Evolutionary conservation across 2,329 filamentous ascomycete genomes (phyloP).

Genomic region (Cytospora chrysosperma): DNA sequence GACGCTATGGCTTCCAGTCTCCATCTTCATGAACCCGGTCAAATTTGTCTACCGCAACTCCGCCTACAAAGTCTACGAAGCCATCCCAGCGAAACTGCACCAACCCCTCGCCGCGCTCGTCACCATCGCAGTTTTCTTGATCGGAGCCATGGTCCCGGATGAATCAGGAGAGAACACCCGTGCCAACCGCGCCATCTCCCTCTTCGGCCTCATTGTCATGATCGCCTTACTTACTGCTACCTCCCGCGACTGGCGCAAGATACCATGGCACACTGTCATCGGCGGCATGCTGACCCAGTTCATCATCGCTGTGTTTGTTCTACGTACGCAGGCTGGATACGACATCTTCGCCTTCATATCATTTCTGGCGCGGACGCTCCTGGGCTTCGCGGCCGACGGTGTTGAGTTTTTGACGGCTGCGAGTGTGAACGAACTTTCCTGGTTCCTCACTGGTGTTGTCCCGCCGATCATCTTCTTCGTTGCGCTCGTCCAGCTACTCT

Average conservation of each 20-base stretch:
- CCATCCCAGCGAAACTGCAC: conserved; percentile 67
- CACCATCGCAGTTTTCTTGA: conserved; percentile 69
- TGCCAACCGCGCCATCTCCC: conserved; percentile 74
- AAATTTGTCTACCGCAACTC: conserved; percentile 67
- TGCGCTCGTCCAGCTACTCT: conserved; percentile 82
- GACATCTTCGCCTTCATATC: conserved; percentile 93
- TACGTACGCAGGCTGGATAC: conserved; percentile 76
- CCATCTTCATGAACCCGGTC: conserved; percentile 64
- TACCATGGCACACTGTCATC: conserved; percentile 79
- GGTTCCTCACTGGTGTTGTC: conserved; percentile 78
- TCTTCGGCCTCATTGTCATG: conserved; percentile 75
- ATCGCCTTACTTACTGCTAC: conserved; percentile 66
- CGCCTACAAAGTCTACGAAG: conserved; percentile 54
- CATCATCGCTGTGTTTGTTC: conserved; percentile 82
- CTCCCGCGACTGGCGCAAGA: conserved; percentile 63
- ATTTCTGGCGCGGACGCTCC: conserved; percentile 66
- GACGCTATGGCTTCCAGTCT: conserved; percentile 70
- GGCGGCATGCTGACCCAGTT: conserved; percentile 88
- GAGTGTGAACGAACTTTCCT: conserved; percentile 44
- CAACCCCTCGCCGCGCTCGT: conserved; percentile 61
- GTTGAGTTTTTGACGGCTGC: conserved; percentile 66
- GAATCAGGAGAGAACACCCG: conserved; percentile 76
- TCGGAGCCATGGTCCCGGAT: conserved; percentile 72
- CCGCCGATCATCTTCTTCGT: conserved; percentile 97
- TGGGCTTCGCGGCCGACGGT: conserved; percentile 74